phyloP scores from a whole-genome alignment of 1,284 basidiomycete species.

The Stygiomarasmius scandens region DNA sequence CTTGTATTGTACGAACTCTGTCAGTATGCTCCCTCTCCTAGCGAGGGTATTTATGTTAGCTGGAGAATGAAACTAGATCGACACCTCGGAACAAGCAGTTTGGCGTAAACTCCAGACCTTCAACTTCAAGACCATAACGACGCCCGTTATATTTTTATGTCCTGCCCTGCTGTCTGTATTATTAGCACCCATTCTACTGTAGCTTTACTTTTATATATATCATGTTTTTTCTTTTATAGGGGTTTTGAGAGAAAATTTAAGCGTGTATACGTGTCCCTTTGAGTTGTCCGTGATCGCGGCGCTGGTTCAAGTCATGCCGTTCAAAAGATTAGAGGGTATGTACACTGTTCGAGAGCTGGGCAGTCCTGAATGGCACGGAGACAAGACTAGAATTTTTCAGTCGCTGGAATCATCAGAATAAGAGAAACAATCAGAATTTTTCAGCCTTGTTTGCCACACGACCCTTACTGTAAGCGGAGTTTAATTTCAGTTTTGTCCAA shows the following conservation, averaged over 20 bases:
- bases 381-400: too few relatives aligned
- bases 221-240: background rate
- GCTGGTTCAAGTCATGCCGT: too few relatives aligned
- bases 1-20: constrained; percentile 77
- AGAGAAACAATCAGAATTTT: too few relatives aligned
- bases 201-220: background rate
- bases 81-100: constrained; percentile 40
- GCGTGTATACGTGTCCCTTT: too few relatives aligned
- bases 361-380: too few relatives aligned
- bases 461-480: constrained; percentile 29
- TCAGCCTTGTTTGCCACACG: background rate
- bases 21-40: constrained; percentile 61
- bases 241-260: background rate
- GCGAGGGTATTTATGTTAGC: constrained; percentile 67
- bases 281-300: too few relatives aligned
- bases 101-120: constrained; percentile 18
- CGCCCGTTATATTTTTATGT: background rate
- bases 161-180: background rate
- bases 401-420: too few relatives aligned
- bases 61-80: constrained; percentile 58
- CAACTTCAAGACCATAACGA: background rate
- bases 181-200: background rate
- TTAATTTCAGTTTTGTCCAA: constrained; percentile 33
- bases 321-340: too few relatives aligned
- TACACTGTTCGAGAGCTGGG: too few relatives aligned